These are phyloP conservation scores for Dendrothele bispora DNA, from an alignment of 768 basidiomycete species.

Conservation along the genomic window DNA sequence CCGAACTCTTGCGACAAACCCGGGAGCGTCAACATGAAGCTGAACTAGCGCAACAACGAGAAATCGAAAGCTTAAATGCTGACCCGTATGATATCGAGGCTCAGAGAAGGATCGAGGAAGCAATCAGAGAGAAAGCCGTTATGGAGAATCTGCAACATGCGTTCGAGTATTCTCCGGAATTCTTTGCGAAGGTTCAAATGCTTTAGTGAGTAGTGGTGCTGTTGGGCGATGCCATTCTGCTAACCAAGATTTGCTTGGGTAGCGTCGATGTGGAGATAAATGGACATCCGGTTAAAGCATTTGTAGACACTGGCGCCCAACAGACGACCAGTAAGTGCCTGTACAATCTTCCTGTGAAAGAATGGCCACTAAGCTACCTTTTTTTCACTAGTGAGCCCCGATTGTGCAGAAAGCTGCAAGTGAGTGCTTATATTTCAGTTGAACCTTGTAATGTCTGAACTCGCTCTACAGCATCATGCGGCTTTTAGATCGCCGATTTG, in stretches of 20 bases:
- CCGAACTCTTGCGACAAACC: constrained; percentile 64
- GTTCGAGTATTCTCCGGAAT: constrained; percentile 89
- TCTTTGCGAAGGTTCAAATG: constrained; percentile 94
- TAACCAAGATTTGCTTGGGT: background rate
- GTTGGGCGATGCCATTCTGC: background rate
- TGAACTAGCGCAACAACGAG: constrained; percentile 58
- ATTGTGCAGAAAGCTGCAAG: constrained; percentile 90
- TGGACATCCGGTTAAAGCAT: constrained; percentile 86
- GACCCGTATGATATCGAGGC: constrained; percentile 93
- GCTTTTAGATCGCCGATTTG: constrained; percentile 81
- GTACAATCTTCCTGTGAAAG: constrained; percentile 8
- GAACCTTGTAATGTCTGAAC: constrained; percentile 5
- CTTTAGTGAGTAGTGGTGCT: constrained; percentile 69
- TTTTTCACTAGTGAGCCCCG: constrained; percentile 72
- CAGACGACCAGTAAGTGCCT: constrained; percentile 83
- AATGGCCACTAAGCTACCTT: too few species aligned
- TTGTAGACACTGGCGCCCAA: constrained; percentile 98
- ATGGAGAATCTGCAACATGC: constrained; percentile 94
- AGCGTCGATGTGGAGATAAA: constrained; percentile 95
- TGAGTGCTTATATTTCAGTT: constrained; percentile 35
- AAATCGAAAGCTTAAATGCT: constrained; percentile 70
- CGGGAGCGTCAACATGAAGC: constrained; percentile 52
- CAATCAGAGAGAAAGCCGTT: constrained; percentile 86
- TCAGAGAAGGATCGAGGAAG: constrained; percentile 90
- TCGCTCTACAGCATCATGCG: constrained; percentile 76